phyloP scores from a whole-genome alignment of 257 asterid species.

The Solanum bulbocastanum region DNA sequence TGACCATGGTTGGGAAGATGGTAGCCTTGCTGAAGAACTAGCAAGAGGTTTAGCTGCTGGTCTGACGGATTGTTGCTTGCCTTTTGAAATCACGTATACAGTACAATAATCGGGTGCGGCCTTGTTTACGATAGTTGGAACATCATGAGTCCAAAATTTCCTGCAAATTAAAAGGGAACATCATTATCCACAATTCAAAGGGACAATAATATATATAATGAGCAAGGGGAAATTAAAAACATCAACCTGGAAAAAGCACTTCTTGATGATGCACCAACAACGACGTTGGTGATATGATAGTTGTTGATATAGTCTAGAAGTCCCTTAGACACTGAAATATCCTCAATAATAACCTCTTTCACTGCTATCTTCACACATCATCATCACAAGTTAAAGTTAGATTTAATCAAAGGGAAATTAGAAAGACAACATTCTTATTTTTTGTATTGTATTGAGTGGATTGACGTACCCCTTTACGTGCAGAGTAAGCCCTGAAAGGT shows the following conservation, averaged over 20 bases:
- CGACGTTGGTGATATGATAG: slow-evolving; percentile 31
- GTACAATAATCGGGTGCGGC: slow-evolving; percentile 73
- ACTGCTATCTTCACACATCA: slow-evolving; percentile 21
- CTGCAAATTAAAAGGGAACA: slow-evolving; percentile 2
- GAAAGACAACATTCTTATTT: not conserved
- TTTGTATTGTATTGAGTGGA: not conserved
- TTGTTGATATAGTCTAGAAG: slow-evolving; percentile 46
- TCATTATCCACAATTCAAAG: not conserved
- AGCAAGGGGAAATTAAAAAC: not conserved
- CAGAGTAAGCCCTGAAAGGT: slow-evolving; percentile 41
- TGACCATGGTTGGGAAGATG: slow-evolving; percentile 8
- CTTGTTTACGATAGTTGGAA: slow-evolving; percentile 57
- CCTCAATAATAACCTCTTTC: slow-evolving; percentile 45
- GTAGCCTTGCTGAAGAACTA: slow-evolving; percentile 3
- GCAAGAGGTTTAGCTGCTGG: slow-evolving; percentile 33
- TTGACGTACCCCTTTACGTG: slow-evolving; percentile 53
- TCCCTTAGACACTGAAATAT: slow-evolving; percentile 38
- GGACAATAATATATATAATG: not conserved
- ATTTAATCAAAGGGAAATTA: not conserved
- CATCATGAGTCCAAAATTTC: slow-evolving; percentile 50
- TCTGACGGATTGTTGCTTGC: slow-evolving; percentile 47
- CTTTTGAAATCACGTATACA: slow-evolving; percentile 52
- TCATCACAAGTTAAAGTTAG: not conserved
- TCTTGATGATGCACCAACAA: slow-evolving; percentile 56
- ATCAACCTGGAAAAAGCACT: slow-evolving; percentile 26